phyloP scores from a whole-genome alignment of 495 filamentous ascomycete species.

The Mytilinidion resinicola region DNA sequence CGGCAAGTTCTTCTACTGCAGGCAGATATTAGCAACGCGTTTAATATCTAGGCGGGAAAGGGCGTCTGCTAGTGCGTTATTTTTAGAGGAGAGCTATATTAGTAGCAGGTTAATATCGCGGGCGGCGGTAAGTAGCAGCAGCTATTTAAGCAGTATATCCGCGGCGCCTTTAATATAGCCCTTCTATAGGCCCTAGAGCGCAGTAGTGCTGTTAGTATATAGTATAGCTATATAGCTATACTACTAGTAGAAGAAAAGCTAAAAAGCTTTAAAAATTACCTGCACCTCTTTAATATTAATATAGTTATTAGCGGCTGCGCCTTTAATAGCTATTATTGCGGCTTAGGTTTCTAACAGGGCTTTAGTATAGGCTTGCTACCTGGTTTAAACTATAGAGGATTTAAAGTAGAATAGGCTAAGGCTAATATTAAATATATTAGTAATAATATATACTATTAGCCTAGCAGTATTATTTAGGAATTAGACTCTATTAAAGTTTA shows the following conservation, averaged over 20 bases:
- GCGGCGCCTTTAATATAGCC: neutral
- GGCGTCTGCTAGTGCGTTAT: neutral
- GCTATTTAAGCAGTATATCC: neutral
- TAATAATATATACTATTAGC: too few species aligned
- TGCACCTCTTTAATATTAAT: neutral
- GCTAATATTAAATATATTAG: too few species aligned
- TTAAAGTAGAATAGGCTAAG: neutral
- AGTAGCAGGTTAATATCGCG: neutral
- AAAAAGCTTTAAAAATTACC: neutral
- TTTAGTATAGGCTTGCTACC: neutral
- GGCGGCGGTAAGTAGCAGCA: neutral
- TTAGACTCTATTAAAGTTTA: too few species aligned
- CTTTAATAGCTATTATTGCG: neutral
- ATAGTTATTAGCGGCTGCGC: neutral
- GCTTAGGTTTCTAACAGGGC: neutral
- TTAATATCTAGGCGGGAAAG: neutral
- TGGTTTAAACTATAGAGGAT: neutral
- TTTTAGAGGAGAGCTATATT: neutral
- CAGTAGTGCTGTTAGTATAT: neutral
- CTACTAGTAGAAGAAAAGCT: neutral
- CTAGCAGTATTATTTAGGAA: too few species aligned
- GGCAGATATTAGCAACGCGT: neutral
- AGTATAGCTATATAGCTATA: neutral
- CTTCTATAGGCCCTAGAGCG: neutral
- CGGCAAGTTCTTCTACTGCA: too few species aligned